Conservation (phyloP, 1,139 yeast species). For the Pichiaceae sp. region DNA sequence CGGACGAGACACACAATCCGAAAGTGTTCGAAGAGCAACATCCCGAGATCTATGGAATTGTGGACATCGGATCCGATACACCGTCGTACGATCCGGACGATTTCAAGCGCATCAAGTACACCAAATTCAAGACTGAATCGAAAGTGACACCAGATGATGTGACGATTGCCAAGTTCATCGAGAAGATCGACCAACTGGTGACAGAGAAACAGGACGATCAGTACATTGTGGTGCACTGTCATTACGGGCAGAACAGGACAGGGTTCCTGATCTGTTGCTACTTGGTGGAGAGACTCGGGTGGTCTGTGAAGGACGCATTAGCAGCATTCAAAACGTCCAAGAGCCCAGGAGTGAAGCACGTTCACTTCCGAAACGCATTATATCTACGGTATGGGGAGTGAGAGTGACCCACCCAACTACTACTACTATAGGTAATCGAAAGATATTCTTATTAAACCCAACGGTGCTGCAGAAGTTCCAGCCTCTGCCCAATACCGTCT, state of each 20-base stretch:
- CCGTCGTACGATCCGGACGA: slow-evolving; percentile 66
- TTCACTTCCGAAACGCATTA: slow-evolving; percentile 68
- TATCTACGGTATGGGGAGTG: slow-evolving; percentile 50
- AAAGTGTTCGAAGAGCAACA: slow-evolving; percentile 38
- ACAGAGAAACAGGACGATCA: slow-evolving; percentile 24
- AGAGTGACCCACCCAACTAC: background rate
- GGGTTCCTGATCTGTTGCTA: slow-evolving; percentile 70
- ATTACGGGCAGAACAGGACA: slow-evolving; percentile 75
- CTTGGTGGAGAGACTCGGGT: slow-evolving; percentile 50
- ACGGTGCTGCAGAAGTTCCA: too few species aligned
- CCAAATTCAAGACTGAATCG: slow-evolving; percentile 71
- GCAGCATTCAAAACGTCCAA: slow-evolving; percentile 51
- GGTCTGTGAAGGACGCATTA: slow-evolving; percentile 58
- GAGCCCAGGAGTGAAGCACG: slow-evolving; percentile 70
- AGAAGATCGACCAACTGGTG: slow-evolving; percentile 44
- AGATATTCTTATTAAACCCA: background rate
- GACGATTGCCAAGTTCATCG: slow-evolving; percentile 50
- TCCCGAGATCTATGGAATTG: slow-evolving; percentile 45
- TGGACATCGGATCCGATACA: slow-evolving; percentile 69
- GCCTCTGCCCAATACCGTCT: too few species aligned
- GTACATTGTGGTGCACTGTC: slow-evolving; percentile 65
- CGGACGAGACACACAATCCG: slow-evolving; percentile 58
- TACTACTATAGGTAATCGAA: background rate
- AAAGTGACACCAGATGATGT: slow-evolving; percentile 65
- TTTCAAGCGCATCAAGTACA: slow-evolving; percentile 45